These are phyloP conservation scores for Metschnikowia kofuensis DNA, from an alignment of 805 yeast genomes.

Conservation along the genomic window DNA sequence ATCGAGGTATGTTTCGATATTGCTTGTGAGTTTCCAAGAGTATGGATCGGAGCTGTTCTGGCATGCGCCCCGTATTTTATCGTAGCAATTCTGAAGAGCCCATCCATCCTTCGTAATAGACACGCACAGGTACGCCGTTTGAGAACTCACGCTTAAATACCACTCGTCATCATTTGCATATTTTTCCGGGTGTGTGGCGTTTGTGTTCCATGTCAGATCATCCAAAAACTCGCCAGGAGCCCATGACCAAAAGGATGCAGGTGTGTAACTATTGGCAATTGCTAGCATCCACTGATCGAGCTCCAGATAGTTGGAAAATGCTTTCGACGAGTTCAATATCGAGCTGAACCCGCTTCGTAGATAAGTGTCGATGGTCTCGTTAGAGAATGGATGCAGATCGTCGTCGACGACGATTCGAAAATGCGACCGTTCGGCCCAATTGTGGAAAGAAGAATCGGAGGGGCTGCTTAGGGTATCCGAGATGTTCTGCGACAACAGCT, in stretches of 20 bases:
- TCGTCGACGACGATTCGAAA: slow-evolving; percentile 37
- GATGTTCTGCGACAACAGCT: slow-evolving; percentile 1
- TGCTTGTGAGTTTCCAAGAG: slow-evolving; percentile 40
- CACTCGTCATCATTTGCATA: slow-evolving; percentile 8
- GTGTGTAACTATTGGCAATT: slow-evolving; percentile 26
- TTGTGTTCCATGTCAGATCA: slow-evolving; percentile 8
- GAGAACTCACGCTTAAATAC: slow-evolving; percentile 9
- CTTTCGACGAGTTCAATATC: slow-evolving; percentile 43
- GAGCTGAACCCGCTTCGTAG: slow-evolving; percentile 66
- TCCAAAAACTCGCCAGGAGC: slow-evolving; percentile 49
- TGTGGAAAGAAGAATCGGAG: background rate
- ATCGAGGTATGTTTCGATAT: slow-evolving; percentile 41
- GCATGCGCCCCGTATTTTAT: slow-evolving; percentile 54
- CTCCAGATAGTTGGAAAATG: background rate
- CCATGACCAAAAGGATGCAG: slow-evolving; percentile 72
- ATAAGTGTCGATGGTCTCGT: slow-evolving; percentile 33
- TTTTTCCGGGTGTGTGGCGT: slow-evolving; percentile 1
- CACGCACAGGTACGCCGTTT: slow-evolving; percentile 42
- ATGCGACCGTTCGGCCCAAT: slow-evolving; percentile 14
- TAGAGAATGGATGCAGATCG: slow-evolving; percentile 34
- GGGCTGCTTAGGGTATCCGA: background rate
- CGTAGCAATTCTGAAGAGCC: slow-evolving; percentile 66
- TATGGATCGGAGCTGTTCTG: slow-evolving; percentile 36
- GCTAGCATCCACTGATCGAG: slow-evolving; percentile 2
- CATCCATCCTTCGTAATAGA: slow-evolving; percentile 48